Evolutionary conservation across 805 yeast genomes (phyloP).

Genomic region (Ogataea kodamae): DNA sequence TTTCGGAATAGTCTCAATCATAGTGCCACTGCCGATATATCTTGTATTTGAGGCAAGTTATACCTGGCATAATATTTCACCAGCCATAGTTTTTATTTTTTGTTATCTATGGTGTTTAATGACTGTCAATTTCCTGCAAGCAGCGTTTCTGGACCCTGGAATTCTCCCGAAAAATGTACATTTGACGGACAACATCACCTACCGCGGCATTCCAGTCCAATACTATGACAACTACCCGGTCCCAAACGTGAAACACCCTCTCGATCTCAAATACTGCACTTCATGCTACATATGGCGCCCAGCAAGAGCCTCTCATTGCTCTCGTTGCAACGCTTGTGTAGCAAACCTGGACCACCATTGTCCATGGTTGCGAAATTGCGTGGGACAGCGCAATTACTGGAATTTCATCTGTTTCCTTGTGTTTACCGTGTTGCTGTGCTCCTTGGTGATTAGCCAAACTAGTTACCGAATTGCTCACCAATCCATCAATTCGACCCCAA

Average conservation of each 20-base stretch:
- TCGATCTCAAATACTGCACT: conserved; percentile 45
- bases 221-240: conserved; percentile 48
- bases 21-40: conserved; percentile 47
- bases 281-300: conserved; percentile 75
- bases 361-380: conserved; percentile 65
- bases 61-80: conserved; percentile 55
- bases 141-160: conserved; percentile 69
- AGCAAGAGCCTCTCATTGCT: conserved; percentile 73
- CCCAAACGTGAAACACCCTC: conserved; percentile 39
- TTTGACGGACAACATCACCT: conserved; percentile 38
- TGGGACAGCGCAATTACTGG: conserved; percentile 69
- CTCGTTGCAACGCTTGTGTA: conserved; percentile 64
- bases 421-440: conserved; percentile 32
- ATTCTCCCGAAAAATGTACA: conserved; percentile 65
- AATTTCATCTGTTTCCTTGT: conserved; percentile 54
- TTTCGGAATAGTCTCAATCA: conserved; percentile 5
- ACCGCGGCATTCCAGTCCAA: conserved; percentile 49
- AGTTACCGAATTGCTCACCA: conserved; percentile 25
- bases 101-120: conserved; percentile 55
- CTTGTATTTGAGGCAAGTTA: conserved; percentile 48
- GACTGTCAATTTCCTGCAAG: conserved; percentile 46
- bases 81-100: conserved; percentile 54
- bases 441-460: conserved; percentile 29
- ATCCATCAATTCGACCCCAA: conserved; percentile 30
- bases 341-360: conserved; percentile 62